These are phyloP conservation scores for Trichoderma atroviride DNA, from an alignment of 2,329 filamentous ascomycete genomes.

Conservation along the genomic window DNA sequence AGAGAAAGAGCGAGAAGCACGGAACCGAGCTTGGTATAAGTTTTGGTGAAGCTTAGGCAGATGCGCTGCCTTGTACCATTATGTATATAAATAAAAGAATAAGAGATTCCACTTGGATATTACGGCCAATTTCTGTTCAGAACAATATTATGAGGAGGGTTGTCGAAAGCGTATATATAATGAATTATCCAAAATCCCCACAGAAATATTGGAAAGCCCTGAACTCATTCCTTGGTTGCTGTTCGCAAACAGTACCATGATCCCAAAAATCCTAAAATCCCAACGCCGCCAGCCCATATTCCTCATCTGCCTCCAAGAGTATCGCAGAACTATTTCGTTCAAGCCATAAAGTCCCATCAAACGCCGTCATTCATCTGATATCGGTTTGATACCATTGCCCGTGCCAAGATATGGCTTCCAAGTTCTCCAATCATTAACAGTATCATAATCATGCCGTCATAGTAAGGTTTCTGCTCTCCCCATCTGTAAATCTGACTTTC, in stretches of 20 bases:
- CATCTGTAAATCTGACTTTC: conserved; percentile 47
- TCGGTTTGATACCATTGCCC: background rate
- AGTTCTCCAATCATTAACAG: background rate
- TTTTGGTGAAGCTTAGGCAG: conserved; percentile 50
- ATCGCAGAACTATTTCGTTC: background rate
- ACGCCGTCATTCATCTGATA: conserved; percentile 7
- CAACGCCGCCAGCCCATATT: conserved; percentile 9
- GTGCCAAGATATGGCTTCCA: background rate
- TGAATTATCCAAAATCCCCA: background rate
- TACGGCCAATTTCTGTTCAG: background rate
- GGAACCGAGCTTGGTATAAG: conserved; percentile 56
- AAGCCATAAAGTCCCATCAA: background rate
- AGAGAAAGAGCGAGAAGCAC: conserved; percentile 40
- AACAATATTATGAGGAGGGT: background rate
- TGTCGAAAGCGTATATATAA: background rate
- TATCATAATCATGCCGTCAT: conserved; percentile 36
- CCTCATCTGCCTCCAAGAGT: background rate
- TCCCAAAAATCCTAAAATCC: background rate
- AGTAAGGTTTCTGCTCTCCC: conserved; percentile 40
- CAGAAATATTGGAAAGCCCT: background rate
- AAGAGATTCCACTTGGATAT: background rate
- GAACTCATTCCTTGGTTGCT: background rate
- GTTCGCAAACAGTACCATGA: background rate
- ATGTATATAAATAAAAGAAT: conserved; percentile 12
- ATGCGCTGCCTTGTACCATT: conserved; percentile 27